Evolutionary conservation across 116 monocot genomes (phyloP).

Genomic region (Zostera marina): DNA sequence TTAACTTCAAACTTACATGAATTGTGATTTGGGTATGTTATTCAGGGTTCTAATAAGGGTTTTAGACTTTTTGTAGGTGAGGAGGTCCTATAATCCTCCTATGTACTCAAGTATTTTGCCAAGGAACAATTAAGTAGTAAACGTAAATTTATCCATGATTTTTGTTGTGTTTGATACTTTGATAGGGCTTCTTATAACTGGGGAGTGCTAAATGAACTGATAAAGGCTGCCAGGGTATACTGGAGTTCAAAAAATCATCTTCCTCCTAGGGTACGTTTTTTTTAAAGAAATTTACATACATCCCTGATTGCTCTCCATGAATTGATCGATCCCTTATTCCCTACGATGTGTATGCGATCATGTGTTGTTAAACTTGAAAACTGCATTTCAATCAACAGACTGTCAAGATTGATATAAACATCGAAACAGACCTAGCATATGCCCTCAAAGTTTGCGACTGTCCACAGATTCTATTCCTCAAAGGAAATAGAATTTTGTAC

Average conservation of each 20-base stretch:
- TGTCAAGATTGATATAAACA: constrained; percentile 86
- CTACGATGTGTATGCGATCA: neutral
- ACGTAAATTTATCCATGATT: neutral
- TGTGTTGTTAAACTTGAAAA: neutral
- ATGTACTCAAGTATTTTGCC: too few species aligned
- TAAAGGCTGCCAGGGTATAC: constrained; percentile 85
- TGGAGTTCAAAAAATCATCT: constrained; percentile 84
- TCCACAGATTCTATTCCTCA: constrained; percentile 72
- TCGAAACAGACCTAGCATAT: constrained; percentile 82
- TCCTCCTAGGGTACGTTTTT: constrained; percentile 61
- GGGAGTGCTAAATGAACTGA: constrained; percentile 71
- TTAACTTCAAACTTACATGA: too few species aligned
- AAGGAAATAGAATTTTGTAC: constrained; percentile 72
- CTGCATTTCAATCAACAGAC: constrained; percentile 26
- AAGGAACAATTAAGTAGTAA: too few species aligned
- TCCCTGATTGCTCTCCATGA: too few species aligned
- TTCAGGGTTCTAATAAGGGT: too few species aligned
- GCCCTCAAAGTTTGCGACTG: constrained; percentile 81
- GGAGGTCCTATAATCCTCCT: too few species aligned
- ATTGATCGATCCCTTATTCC: neutral
- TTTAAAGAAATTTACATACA: neutral
- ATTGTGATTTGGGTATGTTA: too few species aligned
- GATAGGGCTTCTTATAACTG: constrained; percentile 80
- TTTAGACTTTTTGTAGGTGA: too few species aligned
- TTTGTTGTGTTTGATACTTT: neutral